Conservation (phyloP, 352 stramenopile genomes). For the Pythium guiyangense region DNA sequence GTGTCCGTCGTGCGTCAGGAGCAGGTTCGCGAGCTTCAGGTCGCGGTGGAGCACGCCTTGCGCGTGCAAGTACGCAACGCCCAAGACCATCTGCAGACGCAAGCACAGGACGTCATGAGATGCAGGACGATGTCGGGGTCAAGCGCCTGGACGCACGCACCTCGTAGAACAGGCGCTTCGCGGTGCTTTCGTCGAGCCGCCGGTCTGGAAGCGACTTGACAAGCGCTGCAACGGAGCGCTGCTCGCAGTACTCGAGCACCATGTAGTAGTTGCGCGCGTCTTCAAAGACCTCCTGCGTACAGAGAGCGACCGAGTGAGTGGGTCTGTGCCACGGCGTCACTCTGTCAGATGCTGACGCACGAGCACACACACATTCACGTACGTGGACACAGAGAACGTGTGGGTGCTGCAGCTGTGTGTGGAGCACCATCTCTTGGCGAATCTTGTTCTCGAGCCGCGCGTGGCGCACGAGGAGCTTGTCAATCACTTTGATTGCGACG, state of each 20-base stretch:
- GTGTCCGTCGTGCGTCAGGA: conserved; percentile 41
- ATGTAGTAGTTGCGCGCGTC: conserved; percentile 78
- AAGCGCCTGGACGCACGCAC: conserved; percentile 8
- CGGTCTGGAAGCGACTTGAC: conserved; percentile 27
- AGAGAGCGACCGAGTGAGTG: neutral
- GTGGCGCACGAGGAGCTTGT: conserved; percentile 67
- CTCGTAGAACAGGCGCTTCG: conserved; percentile 52
- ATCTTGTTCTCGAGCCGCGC: conserved; percentile 54
- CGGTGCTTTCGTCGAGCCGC: conserved; percentile 35
- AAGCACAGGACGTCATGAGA: neutral
- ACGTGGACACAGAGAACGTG: conserved; percentile 50
- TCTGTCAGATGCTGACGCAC: no score
- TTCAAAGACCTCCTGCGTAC: conserved; percentile 47
- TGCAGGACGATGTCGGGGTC: neutral
- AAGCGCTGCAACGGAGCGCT: conserved; percentile 41
- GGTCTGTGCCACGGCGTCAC: no score
- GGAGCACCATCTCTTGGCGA: conserved; percentile 67
- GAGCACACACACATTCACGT: neutral
- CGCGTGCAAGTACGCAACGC: conserved; percentile 57
- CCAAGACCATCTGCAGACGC: conserved; percentile 24
- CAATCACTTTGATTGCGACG: conserved; percentile 82
- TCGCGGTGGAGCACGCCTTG: conserved; percentile 69
- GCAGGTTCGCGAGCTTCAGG: conserved; percentile 73
- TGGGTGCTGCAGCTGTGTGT: conserved; percentile 48
- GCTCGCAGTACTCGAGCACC: conserved; percentile 58